Percentiles rank a stretch among this genome's conserved stretches.
Conservation (phyloP, 2,329 filamentous ascomycete species). For the Epichloe hybrida region DNA sequence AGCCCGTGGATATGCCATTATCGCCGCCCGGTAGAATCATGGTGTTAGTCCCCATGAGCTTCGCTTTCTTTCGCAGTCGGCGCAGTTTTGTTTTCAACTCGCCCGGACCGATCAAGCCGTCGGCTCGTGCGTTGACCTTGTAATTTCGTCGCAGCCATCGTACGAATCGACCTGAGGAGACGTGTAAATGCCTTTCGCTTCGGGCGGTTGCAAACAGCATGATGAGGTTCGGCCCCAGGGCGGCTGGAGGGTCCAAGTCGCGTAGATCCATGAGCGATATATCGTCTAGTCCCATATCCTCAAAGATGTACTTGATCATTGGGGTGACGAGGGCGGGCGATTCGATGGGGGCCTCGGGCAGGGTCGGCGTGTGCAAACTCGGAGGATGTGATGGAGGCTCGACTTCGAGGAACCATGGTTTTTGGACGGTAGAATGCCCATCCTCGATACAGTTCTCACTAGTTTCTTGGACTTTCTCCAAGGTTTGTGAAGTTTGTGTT, state of each 20-base stretch:
- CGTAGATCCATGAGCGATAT: constrained; percentile 73
- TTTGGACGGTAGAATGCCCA: constrained; percentile 2
- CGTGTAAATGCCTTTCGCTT: constrained; percentile 84
- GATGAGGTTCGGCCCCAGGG: constrained; percentile 73
- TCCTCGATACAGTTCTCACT: neutral
- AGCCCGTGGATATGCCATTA: constrained; percentile 82
- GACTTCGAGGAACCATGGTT: constrained; percentile 82
- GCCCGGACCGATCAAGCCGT: constrained; percentile 78
- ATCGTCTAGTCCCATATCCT: constrained; percentile 77
- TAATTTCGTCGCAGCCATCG: constrained; percentile 68
- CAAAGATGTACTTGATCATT: constrained; percentile 64
- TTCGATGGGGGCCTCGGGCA: constrained; percentile 47
- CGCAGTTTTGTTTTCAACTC: constrained; percentile 81
- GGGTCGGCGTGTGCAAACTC: constrained; percentile 30
- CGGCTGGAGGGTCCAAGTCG: constrained; percentile 69
- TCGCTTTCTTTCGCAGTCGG: constrained; percentile 67
- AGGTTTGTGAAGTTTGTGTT: constrained; percentile 5
- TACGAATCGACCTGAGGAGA: constrained; percentile 78
- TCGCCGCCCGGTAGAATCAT: constrained; percentile 54
- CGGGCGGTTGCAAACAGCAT: constrained; percentile 90
- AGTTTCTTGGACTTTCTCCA: constrained; percentile 19
- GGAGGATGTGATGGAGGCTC: constrained; percentile 41
- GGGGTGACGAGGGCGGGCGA: constrained; percentile 58
- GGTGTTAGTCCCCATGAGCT: constrained; percentile 60
- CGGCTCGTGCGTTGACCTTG: constrained; percentile 63